Evolutionary conservation across 495 filamentous ascomycete genomes (phyloP), one percentile per base, ranked within the genome.

Genomic region (Letharia columbiana): DNA sequence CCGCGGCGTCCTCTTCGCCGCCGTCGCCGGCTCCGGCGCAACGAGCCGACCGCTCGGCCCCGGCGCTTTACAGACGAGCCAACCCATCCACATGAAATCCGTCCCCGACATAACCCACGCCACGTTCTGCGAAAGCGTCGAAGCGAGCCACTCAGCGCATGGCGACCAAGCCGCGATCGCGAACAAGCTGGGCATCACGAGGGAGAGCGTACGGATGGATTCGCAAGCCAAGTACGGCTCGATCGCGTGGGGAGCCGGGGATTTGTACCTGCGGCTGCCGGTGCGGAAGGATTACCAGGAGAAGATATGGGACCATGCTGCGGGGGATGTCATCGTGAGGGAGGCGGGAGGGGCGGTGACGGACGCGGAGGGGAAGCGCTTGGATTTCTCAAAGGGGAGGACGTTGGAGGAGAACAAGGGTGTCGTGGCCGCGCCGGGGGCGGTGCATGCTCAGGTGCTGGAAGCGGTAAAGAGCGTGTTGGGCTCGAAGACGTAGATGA

Each of bases 231-330:
- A 99, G 76, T 99, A 99, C 74, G 93, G 87, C 57, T 92, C 89
- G 4, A 92, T 99, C 73, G 92, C 95, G n/a, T 81, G 94, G 67
- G 94, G 94, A 35, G 92, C 92, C 10, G 94, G 92, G 54, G 95
- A 99, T 71, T 86, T 99, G 69, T 98, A 98, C 75, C 79, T 98
- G 69, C 83, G 94, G 61, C 78, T 99, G 40, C 94, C 95, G 23
- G 86, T 88, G 17, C 87, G 83, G 70, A 87, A 86, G 72, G 86
- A 87, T 35, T 99, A 98, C 77, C 86, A 96, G 78, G 94, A 99
- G 82, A 99, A 99, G 83, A 98, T 99, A 69, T 99, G 94, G 94
- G 94, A 99, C 74, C 94, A 99, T 77, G 95, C 93, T 41, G 93
- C 91, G n/a, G 94, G 94, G 44, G 92, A 95, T 67, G 76, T 99